A percentile compares a stretch with the other conserved stretches of the same genome.
These are phyloP conservation scores for Teunomyces barrocoloradensis DNA, from an alignment of 805 yeast genomes.

Conservation along the genomic window DNA sequence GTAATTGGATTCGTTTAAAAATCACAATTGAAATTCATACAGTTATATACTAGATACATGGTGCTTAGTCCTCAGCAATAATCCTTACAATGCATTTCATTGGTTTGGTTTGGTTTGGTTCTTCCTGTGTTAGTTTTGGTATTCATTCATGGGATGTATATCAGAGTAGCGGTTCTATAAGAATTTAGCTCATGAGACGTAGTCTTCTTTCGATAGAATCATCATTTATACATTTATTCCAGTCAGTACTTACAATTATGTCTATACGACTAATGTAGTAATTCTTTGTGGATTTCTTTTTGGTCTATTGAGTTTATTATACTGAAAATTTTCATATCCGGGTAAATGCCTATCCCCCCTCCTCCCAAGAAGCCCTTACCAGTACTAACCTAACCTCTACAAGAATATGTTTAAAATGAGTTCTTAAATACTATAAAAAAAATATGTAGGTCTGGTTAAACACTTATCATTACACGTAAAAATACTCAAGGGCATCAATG, in stretches of 20 bases:
- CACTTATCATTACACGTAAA: neutral
- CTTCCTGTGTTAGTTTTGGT: neutral
- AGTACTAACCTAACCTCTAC: no score
- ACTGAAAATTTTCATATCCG: conserved; percentile 5
- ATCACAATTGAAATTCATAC: no score
- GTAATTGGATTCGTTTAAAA: no score
- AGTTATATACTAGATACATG: no score
- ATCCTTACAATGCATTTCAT: no score
- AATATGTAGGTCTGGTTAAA: conserved; percentile 1
- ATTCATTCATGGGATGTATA: neutral
- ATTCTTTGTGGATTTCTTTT: neutral
- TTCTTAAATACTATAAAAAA: neutral
- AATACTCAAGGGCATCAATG: neutral
- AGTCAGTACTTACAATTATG: neutral
- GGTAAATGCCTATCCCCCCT: neutral
- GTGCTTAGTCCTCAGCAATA: no score
- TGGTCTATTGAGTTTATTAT: neutral
- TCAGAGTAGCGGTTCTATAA: conserved; percentile 22
- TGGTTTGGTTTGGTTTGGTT: no score
- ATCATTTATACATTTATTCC: conserved; percentile 9
- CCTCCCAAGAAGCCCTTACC: no score
- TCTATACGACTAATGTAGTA: neutral
- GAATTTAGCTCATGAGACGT: conserved; percentile 10
- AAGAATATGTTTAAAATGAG: neutral
- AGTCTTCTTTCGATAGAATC: conserved; percentile 14